Evolutionary conservation across 1,139 yeast species (phyloP), one percentile per base, ranked within the genome.

Genomic region (Blastobotrys persicus): DNA sequence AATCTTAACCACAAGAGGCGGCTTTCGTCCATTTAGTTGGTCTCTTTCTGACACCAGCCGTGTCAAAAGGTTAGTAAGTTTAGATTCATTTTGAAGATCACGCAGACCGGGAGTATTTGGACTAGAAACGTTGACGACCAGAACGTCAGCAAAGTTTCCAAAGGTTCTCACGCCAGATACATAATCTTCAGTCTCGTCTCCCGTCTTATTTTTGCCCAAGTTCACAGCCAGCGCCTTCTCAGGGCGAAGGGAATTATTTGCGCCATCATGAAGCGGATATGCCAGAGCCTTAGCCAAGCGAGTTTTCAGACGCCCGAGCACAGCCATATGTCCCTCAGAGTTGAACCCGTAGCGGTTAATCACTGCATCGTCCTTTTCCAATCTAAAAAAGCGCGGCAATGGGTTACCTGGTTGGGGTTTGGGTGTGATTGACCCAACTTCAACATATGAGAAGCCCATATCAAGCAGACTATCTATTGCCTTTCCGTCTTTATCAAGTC

Each of bases 51-150:
- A 52, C 7, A 71, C 68, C n/a, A 72, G 70, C 2, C 82, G 73
- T 2, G 78, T 70, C 58, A 91, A 74, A 58, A 91, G 72, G 38
- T 75, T 74, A 7, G 88, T 79, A 52, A 91, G 76, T 64, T 85
- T 86, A 54, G 75, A 76, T 60, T 88, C 96, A 53, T 73, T 79
- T 70, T 91, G 98, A 56, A 91, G 76, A 58, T 83, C 88, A 62
- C 98, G 80, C 57, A 91, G 76, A 1, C 98, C 98, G 1, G 98
- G 97, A 1, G 98, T 92, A 65, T 91, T 91, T 53, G 98, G 98
- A 45, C 95, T 86, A 0, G 96, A 88, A n/a, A 91, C 96, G 62
- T 91, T 91, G 56, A 91, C 78, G 35, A 91, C 92, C 52, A 91
- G 72, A 4, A 88, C 91, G 69, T 92, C 98, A 3, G 98, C 96